Conservation (phyloP, 2,329 filamentous ascomycete genomes). For the Aureobasidium subglaciale region DNA sequence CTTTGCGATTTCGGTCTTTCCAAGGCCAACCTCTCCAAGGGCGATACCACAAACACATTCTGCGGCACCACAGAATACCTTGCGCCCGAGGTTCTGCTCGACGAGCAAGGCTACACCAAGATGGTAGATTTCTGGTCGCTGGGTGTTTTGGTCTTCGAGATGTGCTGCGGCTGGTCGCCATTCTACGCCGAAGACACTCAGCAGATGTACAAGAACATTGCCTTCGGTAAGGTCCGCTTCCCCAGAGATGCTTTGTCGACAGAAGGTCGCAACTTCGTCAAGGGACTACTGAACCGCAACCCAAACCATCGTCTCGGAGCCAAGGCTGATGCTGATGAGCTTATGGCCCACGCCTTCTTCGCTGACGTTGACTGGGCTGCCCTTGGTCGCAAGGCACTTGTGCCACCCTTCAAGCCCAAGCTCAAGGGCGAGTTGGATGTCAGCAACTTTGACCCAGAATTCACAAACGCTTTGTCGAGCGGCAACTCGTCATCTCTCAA, state of each 20-base stretch:
- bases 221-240: conserved; percentile 96
- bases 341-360: conserved; percentile 94
- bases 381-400: conserved; percentile 81
- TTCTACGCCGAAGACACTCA: conserved; percentile 99
- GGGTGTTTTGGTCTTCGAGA: conserved; percentile 95
- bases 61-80: conserved; percentile 98
- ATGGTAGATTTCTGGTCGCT: conserved; percentile 99
- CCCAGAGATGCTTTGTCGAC: conserved; percentile 89
- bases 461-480: conserved; percentile 86
- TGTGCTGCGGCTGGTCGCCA: conserved; percentile 99
- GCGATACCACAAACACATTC: conserved; percentile 97
- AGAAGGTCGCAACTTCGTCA: conserved; percentile 95
- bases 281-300: conserved; percentile 93
- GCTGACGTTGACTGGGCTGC: conserved; percentile 87
- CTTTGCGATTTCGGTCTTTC: conserved; percentile 96
- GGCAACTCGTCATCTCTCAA: conserved; percentile 82
- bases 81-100: conserved; percentile 86
- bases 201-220: conserved; percentile 99
- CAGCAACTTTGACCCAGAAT: conserved; percentile 97
- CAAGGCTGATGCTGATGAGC: conserved; percentile 81
- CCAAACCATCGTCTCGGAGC: conserved; percentile 91
- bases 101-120: conserved; percentile 97
- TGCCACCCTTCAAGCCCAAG: conserved; percentile 95
- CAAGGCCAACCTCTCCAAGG: conserved; percentile 93
- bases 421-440: conserved; percentile 93